phyloP scores from a whole-genome alignment of 768 basidiomycete species.

The Serpula lacrymans region DNA sequence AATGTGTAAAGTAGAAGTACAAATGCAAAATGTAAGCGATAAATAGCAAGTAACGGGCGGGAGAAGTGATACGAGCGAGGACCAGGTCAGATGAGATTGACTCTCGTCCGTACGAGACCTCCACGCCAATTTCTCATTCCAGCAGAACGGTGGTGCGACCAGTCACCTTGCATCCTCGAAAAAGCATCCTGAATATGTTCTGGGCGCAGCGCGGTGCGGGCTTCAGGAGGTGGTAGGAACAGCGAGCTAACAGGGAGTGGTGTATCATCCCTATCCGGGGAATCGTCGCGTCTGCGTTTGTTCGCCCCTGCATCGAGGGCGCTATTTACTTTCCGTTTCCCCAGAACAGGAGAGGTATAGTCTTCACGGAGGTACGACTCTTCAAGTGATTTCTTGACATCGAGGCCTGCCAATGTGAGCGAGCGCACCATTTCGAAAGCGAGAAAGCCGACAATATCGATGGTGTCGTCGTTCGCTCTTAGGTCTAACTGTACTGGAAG shows the following conservation, averaged over 20 bases:
- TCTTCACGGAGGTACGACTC: conserved; percentile 67
- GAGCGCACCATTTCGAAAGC: conserved; percentile 97
- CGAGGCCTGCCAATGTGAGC: conserved; percentile 82
- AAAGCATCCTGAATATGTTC: conserved; percentile 93
- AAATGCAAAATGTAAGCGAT: too few relatives aligned
- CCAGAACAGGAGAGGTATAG: conserved; percentile 59
- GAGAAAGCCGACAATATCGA: conserved; percentile 96
- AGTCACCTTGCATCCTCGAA: conserved; percentile 83
- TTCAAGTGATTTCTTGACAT: conserved; percentile 77
- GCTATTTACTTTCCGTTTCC: conserved; percentile 62
- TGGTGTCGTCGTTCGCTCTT: conserved; percentile 89
- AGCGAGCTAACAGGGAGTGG: conserved; percentile 67
- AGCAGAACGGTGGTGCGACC: conserved; percentile 75
- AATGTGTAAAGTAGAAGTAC: not conserved
- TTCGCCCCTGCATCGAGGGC: conserved; percentile 39
- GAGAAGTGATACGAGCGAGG: conserved; percentile 4
- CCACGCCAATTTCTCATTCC: conserved; percentile 91
- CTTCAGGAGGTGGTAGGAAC: conserved; percentile 80
- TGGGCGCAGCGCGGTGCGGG: conserved; percentile 71
- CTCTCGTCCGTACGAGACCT: conserved; percentile 73
- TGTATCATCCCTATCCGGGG: conserved; percentile 58
- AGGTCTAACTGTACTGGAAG: conserved; percentile 83
- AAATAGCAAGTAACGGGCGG: too few relatives aligned
- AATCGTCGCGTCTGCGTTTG: conserved; percentile 51
- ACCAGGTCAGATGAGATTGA: conserved; percentile 64